phyloP scores from a whole-genome alignment of 192 early-diverging fungal species.

The Backusella mclennaniae region DNA sequence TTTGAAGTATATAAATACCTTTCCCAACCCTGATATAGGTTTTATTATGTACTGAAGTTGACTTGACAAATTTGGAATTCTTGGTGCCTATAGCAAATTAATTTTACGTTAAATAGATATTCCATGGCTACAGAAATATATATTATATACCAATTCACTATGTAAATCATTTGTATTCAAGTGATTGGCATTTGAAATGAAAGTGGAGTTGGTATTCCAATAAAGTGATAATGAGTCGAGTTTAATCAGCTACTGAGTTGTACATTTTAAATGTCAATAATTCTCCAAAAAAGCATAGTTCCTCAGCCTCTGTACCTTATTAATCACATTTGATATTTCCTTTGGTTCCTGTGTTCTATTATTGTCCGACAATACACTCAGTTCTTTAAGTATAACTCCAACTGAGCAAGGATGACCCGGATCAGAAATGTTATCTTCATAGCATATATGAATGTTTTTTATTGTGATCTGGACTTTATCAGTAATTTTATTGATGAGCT shows the following conservation, averaged over 20 bases:
- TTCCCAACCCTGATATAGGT: conserved; percentile 75
- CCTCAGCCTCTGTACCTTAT: conserved; percentile 48
- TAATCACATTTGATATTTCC: conserved; percentile 61
- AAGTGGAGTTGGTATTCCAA: conserved; percentile 65
- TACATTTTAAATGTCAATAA: background rate
- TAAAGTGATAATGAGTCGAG: conserved; percentile 67
- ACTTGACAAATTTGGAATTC: conserved; percentile 33
- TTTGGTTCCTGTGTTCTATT: conserved; percentile 52
- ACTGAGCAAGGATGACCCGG: conserved; percentile 69
- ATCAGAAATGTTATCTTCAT: conserved; percentile 74
- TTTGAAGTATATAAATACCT: conserved; percentile 35
- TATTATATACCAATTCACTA: conserved; percentile 11
- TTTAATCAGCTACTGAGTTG: conserved; percentile 46
- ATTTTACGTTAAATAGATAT: background rate
- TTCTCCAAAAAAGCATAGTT: background rate
- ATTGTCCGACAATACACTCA: conserved; percentile 76
- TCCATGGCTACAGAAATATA: background rate
- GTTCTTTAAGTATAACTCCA: conserved; percentile 73
- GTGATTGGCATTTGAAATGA: background rate
- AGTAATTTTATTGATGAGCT: conserved; percentile 77
- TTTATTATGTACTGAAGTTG: conserved; percentile 67
- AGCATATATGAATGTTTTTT: conserved; percentile 83
- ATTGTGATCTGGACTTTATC: conserved; percentile 87
- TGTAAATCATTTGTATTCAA: background rate
- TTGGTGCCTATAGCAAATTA: conserved; percentile 41